Base-by-base conservation (phyloP, 1,284 basidiomycete species). In the Grifola frondosa region DNA sequence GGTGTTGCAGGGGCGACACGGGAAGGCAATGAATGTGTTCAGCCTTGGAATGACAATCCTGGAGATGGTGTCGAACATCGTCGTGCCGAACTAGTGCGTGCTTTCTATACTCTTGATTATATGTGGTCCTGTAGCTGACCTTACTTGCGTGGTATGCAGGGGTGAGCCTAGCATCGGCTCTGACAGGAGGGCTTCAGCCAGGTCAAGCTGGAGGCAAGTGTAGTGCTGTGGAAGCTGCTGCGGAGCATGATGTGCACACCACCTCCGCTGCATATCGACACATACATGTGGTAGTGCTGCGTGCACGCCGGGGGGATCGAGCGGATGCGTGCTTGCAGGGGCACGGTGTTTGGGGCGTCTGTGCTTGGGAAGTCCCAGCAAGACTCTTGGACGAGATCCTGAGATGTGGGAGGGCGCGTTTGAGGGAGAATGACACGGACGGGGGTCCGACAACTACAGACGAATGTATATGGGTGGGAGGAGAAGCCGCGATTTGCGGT, bases 21-120 rank as follows among this genome's bases (percentile, higher is more conserved):
- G 93, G 60, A 89, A 86, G 68, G 89, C 89, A 38, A 95, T 93
- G 36, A 96, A 99, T 70, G 81, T 99, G 41, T 99, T 97, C 74
- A 92, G 92, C 68, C 80, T 97, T 56, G 96, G 96, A 45, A 86
- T 98, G 75, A 90, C 92, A 52, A 80, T 97, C 63, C 78, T 99
- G 34, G 96, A 99, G 73, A 87, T 91, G 39, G 89, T 93, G 28
- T 84, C 91, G 52, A 97, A 97, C 64, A 93, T 98, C 53, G 83
- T 95, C 48, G 88, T 99, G 29, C 96, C 96, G 60, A 92, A 95
- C 68, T 94, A 81, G 95, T 97, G 56, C 75, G 88, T 79, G 30
- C 17, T n/a, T n/a, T 30, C 37, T n/a, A n/a, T 10, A 19, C 32
- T 20, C 16, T 20, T 43, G 30, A 33, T 17, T 21, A 7, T 30